Base-by-base conservation (phyloP, 257 asterid species). In the Coffea eugenioides region DNA sequence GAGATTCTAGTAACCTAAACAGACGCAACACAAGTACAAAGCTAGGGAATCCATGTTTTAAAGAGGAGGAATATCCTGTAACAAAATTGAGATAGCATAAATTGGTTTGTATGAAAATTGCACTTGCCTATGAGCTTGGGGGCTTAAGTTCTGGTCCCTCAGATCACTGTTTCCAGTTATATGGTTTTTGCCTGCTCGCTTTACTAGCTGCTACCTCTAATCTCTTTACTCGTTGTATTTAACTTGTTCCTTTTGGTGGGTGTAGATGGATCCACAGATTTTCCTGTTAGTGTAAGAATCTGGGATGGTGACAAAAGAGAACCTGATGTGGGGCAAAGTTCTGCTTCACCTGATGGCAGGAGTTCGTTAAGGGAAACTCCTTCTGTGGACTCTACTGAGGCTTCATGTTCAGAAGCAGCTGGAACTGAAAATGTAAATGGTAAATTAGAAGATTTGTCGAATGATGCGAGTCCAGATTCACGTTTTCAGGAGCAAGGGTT, bases 221-320 rank as follows among this genome's bases (percentile, higher is more conserved):
- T 59, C 31, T 21, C 31, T 34, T n/a, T 6, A 11, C 13, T 49
- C 13, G 4, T 23, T 59, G 76, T 57, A 31, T 59, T 71, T 36
- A 77, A 52, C 71, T 69, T 70, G 79, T 77, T 69, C 20, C 75
- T 36, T 52, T 78, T 77, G 80, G 75, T 73, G 80, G 73, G 67
- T 87, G 78, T 74, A 88, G 97, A 85, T 82, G 88, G 81, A 85
- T 69, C 81, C 67, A 90, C 73, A 78, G 91, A 87, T 18, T 85
- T 82, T 85, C 82, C 92, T 62, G 74, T 67, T 76, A 87, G 87
- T 78, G 74, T 83, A 72, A 84, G 83, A 15, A 81, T 83, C 34
- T 87, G 89, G 90, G 87, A 84, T 67, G 91, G 82, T 83, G 88
- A 83, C 46, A 77, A 84, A 77, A 85, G 68, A 73, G 71, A 77